Evolutionary conservation across 352 stramenopile genomes (phyloP).

Genomic region (Phytophthora hibernalis): DNA sequence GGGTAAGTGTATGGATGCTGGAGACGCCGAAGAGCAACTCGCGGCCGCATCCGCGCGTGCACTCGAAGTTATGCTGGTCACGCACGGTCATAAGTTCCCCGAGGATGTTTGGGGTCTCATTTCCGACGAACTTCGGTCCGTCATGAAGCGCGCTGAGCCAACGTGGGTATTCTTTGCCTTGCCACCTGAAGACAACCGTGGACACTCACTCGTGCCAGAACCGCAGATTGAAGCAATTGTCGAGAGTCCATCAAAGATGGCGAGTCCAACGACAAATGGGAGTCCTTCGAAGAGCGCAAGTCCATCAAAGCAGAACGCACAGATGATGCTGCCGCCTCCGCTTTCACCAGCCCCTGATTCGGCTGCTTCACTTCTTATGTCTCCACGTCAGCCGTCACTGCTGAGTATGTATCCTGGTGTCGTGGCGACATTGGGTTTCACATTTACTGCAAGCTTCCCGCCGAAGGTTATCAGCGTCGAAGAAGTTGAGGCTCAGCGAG

Average conservation of each 20-base stretch:
- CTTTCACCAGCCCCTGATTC: slow-evolving; percentile 8
- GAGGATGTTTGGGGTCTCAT: slow-evolving; percentile 86
- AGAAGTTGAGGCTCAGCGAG: slow-evolving; percentile 58
- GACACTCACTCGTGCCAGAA: neutral
- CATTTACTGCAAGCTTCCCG: slow-evolving; percentile 59
- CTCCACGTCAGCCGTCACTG: slow-evolving; percentile 59
- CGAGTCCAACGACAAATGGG: too few species aligned
- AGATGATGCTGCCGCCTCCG: slow-evolving; percentile 8
- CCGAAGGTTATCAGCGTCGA: slow-evolving; percentile 66
- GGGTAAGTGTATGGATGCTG: slow-evolving; percentile 82
- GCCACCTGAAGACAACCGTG: slow-evolving; percentile 16
- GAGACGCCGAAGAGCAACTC: slow-evolving; percentile 73
- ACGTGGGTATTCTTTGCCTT: slow-evolving; percentile 76
- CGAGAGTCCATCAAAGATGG: slow-evolving; percentile 18
- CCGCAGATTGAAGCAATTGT: slow-evolving; percentile 8
- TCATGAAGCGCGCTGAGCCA: slow-evolving; percentile 75
- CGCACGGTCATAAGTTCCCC: slow-evolving; percentile 81
- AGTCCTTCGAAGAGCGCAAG: slow-evolving; percentile 6
- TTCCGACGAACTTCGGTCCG: slow-evolving; percentile 77
- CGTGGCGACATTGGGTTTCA: slow-evolving; percentile 56
- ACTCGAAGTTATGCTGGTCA: slow-evolving; percentile 74
- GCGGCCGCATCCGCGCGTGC: slow-evolving; percentile 61
- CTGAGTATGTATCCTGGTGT: slow-evolving; percentile 80
- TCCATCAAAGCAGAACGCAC: slow-evolving; percentile 13
- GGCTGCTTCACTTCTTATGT: slow-evolving; percentile 27